phyloP scores from a whole-genome alignment of 768 basidiomycete genomes.

The Leccinum truebloodii region DNA sequence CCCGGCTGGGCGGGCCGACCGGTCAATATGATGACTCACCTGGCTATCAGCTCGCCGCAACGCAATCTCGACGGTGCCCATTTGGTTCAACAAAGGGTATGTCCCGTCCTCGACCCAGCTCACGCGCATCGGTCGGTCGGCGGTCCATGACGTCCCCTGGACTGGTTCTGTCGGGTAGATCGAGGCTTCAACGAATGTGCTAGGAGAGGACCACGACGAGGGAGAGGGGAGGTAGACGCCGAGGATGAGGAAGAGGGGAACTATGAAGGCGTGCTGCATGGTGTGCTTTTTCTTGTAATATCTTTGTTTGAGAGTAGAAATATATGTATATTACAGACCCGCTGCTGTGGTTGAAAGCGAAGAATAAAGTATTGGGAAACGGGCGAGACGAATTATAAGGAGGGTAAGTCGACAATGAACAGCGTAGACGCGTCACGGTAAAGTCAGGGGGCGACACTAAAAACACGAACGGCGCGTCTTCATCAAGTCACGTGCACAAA shows the following conservation, averaged over 20 bases:
- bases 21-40: background rate
- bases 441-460: no score
- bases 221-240: conserved; percentile 8
- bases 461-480: background rate
- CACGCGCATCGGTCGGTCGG: conserved; percentile 43
- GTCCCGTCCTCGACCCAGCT: conserved; percentile 53
- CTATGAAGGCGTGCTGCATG: conserved; percentile 11
- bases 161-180: conserved; percentile 55
- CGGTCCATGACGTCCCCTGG: conserved; percentile 43
- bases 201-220: background rate
- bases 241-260: background rate
- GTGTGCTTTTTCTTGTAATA: conserved; percentile 1
- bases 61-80: conserved; percentile 47
- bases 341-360: conserved; percentile 22
- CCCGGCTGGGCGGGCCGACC: no score
- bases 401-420: background rate
- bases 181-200: conserved; percentile 30
- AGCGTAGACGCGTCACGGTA: background rate
- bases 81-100: conserved; percentile 41
- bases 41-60: conserved; percentile 37
- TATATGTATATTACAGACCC: conserved; percentile 26
- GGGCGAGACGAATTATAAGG: conserved; percentile 4
- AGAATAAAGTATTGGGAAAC: background rate
- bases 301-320: background rate
- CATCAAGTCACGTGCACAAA: conserved; percentile 22